Evolutionary conservation across 2,329 filamentous ascomycete species (phyloP).

Genomic region (Zasmidium citrigriseum): DNA sequence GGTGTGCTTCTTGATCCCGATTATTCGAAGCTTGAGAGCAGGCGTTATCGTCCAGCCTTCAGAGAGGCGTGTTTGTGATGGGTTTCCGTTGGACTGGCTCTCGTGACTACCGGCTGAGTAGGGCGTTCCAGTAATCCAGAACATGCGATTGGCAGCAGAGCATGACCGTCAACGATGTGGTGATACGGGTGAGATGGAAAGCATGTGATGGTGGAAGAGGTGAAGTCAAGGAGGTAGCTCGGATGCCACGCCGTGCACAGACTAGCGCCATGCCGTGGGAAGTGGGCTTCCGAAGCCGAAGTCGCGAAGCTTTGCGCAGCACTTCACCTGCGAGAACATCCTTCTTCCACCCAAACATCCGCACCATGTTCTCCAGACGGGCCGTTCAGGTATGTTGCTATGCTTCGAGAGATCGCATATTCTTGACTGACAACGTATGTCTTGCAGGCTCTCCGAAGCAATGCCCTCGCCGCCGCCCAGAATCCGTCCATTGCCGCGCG

Average conservation of each 20-base stretch:
- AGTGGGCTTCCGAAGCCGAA: not conserved
- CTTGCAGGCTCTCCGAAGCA: slow-evolving; percentile 56
- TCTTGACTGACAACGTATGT: slow-evolving; percentile 18
- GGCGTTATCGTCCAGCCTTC: too few relatives aligned
- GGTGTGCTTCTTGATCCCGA: too few relatives aligned
- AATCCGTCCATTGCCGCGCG: slow-evolving; percentile 55
- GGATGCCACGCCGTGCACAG: not conserved
- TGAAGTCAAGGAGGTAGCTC: not conserved
- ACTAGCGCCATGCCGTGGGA: not conserved
- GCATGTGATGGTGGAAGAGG: not conserved
- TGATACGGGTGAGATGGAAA: too few relatives aligned
- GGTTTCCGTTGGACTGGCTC: too few relatives aligned
- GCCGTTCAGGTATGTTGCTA: slow-evolving; percentile 24
- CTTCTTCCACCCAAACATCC: not conserved
- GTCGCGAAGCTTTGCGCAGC: slow-evolving; percentile 4
- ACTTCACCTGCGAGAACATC: not conserved
- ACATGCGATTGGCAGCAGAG: too few relatives aligned
- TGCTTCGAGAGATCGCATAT: slow-evolving; percentile 18
- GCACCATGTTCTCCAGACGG: slow-evolving; percentile 28
- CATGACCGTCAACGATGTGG: too few relatives aligned
- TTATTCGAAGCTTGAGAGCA: too few relatives aligned
- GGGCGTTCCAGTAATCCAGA: too few relatives aligned
- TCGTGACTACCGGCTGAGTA: too few relatives aligned
- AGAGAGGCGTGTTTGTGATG: too few relatives aligned
- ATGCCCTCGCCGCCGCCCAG: slow-evolving; percentile 46